Percentiles rank a stretch among this genome's conserved stretches.
phyloP scores from a whole-genome alignment of 805 yeast genomes.

The Zygosaccharomyces bisporus region DNA sequence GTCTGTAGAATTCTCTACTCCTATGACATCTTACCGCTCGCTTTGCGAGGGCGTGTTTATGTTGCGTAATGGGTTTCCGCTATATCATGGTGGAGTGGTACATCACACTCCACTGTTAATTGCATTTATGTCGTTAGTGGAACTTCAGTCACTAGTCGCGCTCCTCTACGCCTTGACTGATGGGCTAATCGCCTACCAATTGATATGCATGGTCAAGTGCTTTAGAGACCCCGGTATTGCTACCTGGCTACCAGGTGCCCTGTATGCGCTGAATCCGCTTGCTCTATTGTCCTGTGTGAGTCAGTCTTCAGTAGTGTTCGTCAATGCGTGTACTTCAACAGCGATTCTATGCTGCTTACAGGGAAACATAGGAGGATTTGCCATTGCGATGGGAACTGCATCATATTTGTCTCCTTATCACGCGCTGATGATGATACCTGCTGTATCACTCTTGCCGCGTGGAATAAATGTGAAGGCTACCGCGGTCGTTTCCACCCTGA shows the following conservation, averaged over 20 bases:
- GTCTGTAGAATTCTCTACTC: slow-evolving; percentile 36
- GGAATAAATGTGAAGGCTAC: slow-evolving; percentile 8
- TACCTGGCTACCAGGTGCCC: slow-evolving; percentile 48
- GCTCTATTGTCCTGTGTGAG: slow-evolving; percentile 63
- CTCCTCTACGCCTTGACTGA: slow-evolving; percentile 59
- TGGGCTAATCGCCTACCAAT: slow-evolving; percentile 48
- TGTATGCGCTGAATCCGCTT: slow-evolving; percentile 79
- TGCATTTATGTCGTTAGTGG: slow-evolving; percentile 31
- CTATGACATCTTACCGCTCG: slow-evolving; percentile 39
- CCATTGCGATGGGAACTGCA: slow-evolving; percentile 56
- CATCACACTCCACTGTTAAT: slow-evolving; percentile 82
- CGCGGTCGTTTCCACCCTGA: not conserved
- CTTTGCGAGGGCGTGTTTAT: slow-evolving; percentile 67
- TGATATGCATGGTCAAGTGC: slow-evolving; percentile 46
- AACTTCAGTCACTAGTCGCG: slow-evolving; percentile 13
- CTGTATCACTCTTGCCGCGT: slow-evolving; percentile 34
- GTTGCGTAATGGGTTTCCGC: slow-evolving; percentile 50
- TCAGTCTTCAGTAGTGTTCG: slow-evolving; percentile 60
- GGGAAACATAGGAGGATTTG: slow-evolving; percentile 41
- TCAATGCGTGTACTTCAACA: slow-evolving; percentile 53
- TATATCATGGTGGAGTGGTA: slow-evolving; percentile 81
- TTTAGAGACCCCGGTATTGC: slow-evolving; percentile 19
- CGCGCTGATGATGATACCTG: slow-evolving; percentile 55
- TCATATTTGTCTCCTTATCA: slow-evolving; percentile 64
- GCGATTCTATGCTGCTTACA: slow-evolving; percentile 45